Evolutionary conservation across 148 eudicot species (phyloP).

Genomic region (Camellia granthamiana): DNA sequence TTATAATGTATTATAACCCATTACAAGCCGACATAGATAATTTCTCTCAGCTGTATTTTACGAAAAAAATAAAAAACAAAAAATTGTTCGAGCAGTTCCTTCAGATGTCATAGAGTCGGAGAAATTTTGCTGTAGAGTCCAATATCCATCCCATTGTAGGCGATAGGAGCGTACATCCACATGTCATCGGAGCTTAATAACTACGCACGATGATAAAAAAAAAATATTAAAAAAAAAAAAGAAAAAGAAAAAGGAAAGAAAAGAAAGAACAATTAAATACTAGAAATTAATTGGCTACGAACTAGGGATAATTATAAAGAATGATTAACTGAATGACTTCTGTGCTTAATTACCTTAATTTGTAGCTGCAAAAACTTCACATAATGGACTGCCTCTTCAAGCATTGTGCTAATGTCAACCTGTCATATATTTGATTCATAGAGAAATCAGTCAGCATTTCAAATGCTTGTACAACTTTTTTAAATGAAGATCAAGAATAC

Average conservation of each 20-base stretch:
- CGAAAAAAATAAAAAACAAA: neutral
- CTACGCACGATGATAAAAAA: conserved; percentile 27
- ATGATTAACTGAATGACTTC: neutral
- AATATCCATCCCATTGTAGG: conserved; percentile 65
- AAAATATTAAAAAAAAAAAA: too few species aligned
- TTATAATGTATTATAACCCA: neutral
- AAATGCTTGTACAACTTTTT: neutral
- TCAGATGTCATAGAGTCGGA: conserved; percentile 26
- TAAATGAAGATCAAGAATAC: neutral
- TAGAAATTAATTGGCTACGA: too few species aligned
- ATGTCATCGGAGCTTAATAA: conserved; percentile 70
- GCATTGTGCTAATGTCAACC: conserved; percentile 83
- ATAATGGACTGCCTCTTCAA: conserved; percentile 62
- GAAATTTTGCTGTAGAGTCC: conserved; percentile 43
- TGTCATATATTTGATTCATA: conserved; percentile 2
- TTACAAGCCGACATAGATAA: neutral
- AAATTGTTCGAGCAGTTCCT: neutral
- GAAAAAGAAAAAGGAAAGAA: neutral
- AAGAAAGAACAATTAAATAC: neutral
- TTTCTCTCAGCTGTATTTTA: neutral
- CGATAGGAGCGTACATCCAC: conserved; percentile 77
- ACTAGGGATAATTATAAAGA: neutral
- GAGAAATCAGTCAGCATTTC: neutral
- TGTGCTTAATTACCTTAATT: conserved; percentile 34
- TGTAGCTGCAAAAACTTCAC: conserved; percentile 66